A percentile compares a stretch with the other conserved stretches of the same genome.
Conservation (phyloP, 768 basidiomycete species). For the Tylopilus subfusipes region DNA sequence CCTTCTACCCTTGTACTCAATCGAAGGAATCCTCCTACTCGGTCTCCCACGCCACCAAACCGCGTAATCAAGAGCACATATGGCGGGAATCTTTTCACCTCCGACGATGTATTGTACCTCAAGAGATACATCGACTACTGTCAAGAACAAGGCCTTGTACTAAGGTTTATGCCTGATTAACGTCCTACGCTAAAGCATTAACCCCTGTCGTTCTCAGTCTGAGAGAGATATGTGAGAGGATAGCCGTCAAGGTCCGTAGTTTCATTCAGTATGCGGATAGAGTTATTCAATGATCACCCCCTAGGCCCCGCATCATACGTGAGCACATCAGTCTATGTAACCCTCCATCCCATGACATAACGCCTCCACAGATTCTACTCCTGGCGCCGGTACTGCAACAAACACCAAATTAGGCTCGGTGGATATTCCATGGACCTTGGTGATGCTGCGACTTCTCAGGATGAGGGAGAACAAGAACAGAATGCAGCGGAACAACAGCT, state of each 20-base stretch:
- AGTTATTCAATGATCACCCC: slow-evolving; percentile 2
- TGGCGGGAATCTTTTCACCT: slow-evolving; percentile 83
- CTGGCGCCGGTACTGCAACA: slow-evolving; percentile 90
- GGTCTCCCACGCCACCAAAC: slow-evolving; percentile 80
- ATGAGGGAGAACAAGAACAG: slow-evolving; percentile 42
- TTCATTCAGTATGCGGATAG: background rate
- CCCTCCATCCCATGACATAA: background rate
- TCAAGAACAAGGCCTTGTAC: slow-evolving; percentile 79
- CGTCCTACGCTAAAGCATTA: slow-evolving; percentile 25
- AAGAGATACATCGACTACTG: slow-evolving; percentile 90
- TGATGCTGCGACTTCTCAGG: slow-evolving; percentile 43
- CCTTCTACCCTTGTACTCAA: slow-evolving; percentile 66
- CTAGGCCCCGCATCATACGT: slow-evolving; percentile 89
- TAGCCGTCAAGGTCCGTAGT: slow-evolving; percentile 68
- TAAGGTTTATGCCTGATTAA: slow-evolving; percentile 49
- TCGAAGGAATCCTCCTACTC: slow-evolving; percentile 60
- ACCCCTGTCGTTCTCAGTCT: slow-evolving; percentile 30
- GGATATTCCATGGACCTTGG: slow-evolving; percentile 76
- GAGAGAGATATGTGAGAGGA: slow-evolving; percentile 83
- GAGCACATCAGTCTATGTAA: slow-evolving; percentile 20
- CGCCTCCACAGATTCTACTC: slow-evolving; percentile 68
- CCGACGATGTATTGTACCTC: slow-evolving; percentile 78
- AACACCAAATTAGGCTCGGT: slow-evolving; percentile 86
- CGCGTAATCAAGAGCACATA: slow-evolving; percentile 87
- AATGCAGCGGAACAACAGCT: slow-evolving; percentile 41